Conservation (phyloP, 2,329 filamentous ascomycete genomes). For the Cercospora zeina region DNA sequence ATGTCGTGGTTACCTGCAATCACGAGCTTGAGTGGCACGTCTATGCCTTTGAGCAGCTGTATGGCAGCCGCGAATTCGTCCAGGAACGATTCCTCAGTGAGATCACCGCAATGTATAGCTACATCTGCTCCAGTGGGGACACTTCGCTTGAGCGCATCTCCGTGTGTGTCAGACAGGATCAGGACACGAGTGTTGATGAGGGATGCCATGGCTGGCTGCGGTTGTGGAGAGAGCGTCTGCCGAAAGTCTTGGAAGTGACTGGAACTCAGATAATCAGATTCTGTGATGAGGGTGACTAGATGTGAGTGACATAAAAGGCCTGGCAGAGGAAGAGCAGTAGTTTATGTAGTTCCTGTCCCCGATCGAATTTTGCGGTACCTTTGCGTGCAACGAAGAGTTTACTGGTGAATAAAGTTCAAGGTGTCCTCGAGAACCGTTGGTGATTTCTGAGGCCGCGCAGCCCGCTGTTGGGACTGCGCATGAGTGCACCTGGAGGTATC, state of each 20-base stretch:
- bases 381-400: neutral
- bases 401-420: neutral
- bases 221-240: neutral
- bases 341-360: neutral
- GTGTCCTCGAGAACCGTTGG: neutral
- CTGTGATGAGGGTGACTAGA: neutral
- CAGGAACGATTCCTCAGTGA: too few species aligned
- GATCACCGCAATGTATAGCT: constrained; percentile 60
- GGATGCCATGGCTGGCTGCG: neutral
- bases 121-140: constrained; percentile 61
- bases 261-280: neutral
- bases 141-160: constrained; percentile 33
- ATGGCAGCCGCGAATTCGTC: constrained; percentile 53
- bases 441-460: neutral
- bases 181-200: constrained; percentile 39
- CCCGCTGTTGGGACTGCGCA: neutral
- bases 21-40: constrained; percentile 60
- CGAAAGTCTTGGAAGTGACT: neutral
- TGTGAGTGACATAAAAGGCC: neutral
- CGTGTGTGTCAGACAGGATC: constrained; percentile 50
- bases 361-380: neutral
- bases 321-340: neutral
- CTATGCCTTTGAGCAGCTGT: constrained; percentile 50
- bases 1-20: constrained; percentile 66
- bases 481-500: neutral